Base-by-base conservation (phyloP, 345 rosid genomes). In the Populus pruinosa region DNA sequence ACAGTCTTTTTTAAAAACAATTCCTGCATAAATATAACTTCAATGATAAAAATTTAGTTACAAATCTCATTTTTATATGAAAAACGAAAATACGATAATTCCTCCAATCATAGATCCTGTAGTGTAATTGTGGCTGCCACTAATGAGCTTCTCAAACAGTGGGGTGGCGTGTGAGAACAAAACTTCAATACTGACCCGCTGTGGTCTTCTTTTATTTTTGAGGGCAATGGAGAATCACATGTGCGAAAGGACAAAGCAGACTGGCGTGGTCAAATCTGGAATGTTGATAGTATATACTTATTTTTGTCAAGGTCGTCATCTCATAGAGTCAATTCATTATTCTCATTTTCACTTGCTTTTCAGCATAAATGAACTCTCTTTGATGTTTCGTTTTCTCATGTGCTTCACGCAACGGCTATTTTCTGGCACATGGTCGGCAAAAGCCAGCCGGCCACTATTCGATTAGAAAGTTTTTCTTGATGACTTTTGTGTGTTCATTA, bases 191-290 rank as follows among this genome's bases (percentile, higher is more conserved):
- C 23, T 59, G 29, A 23, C 64, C 27, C 64, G 3, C 64, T 1
- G 64, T 38, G 49, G 5, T 62, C 23, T 56, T 61, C 62, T 47
- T 25, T 70, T 56, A 36, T 3, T 10, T 36, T 56, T 44, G 56
- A 1, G 2, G 44, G 43, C 5, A 0, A 47, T 14, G 69, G 33
- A 68, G 44, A 71, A 77, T 39, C 38, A 13, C 69, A 64, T 36
- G 70, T 49, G 74, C 36, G 73, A 43, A 44, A 13, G 55, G 35
- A 2, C 69, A 43, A 76, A 59, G 4, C 3, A 25, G 39, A 6
- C 49, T 29, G 77, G 79, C 80, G 82, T 71, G 82, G 80, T 77
- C 82, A 77, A 83, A 77, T 53, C 9, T 53, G 14, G 65, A 25
- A 10, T 75, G 20, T 62, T 39, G 56, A 5, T 50, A 7, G 2